Evolutionary conservation across 441 rosid species (phyloP), one percentile per base, ranked within the genome.

Genomic region (Metrosideros polymorpha): DNA sequence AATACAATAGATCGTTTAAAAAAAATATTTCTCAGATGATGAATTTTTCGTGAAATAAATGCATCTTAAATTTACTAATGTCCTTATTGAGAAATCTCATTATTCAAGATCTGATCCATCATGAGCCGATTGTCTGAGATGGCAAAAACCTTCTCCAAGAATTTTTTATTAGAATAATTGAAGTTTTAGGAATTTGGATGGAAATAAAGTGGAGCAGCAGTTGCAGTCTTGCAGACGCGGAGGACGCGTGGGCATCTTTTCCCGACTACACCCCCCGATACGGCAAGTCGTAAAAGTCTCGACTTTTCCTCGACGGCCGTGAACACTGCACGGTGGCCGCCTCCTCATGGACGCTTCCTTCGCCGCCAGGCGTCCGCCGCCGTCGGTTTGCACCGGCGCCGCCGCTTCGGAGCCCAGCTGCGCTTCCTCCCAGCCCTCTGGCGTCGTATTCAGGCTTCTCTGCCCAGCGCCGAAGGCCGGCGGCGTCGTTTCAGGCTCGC

Each of bases 391-490:
- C 77, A 0, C 25, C 84, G 47, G 10, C n/a, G 87, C 45, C 84
- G 47, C 17, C n/a, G 87, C 45, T 9, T 6, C 57, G 6, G 54
- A 45, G 82, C 14, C 84, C 84, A 5, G 47, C 79, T 56, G 32
- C 84, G n/a, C 61, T 12, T 55, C 86, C 59, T 47, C 85, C 29
- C 32, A 47, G 7, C 43, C 42, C 24, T 30, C 82, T 14, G 87
- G 63, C 61, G 39, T 47, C 75, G 51, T 66, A 6, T 90, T 94
- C 86, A 92, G 93, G 4, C 90, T 94, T 25, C 92, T 94, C 56
- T 93, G 96, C 83, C 92, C 96, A 0, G 90, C 93, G 2, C 19
- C 93, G 17, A 87, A 89, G 63, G 90, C 93, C 24, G 91, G 91
- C 87, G 91, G 91, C 4, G 86, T 89, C 32, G 42, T 13, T 83